Conservation (phyloP, 1,139 yeast species). For the Suhomyces anneliseae region DNA sequence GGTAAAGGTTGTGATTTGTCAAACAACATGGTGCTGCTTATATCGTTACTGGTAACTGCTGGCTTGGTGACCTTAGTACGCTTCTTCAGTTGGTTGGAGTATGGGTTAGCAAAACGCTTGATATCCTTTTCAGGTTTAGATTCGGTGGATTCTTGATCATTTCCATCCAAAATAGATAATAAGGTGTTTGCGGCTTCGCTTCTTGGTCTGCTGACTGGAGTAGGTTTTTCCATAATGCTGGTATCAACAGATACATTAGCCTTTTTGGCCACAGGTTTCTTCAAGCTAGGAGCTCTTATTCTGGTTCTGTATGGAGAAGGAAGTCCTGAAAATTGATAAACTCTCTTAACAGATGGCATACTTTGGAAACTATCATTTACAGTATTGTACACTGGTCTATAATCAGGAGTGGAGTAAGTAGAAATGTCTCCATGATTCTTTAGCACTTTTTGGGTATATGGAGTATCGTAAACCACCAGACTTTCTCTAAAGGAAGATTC, state of each 20-base stretch:
- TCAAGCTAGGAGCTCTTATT: slow-evolving; percentile 31
- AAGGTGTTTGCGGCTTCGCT: slow-evolving; percentile 70
- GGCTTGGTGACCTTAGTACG: slow-evolving; percentile 10
- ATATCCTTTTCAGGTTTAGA: slow-evolving; percentile 12
- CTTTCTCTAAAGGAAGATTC: slow-evolving; percentile 7
- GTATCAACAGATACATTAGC: not conserved
- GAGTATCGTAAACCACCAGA: slow-evolving; percentile 17
- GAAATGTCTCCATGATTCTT: slow-evolving; percentile 12
- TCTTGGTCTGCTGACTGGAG: slow-evolving; percentile 25
- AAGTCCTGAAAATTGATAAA: slow-evolving; percentile 61
- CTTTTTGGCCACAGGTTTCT: slow-evolving; percentile 3
- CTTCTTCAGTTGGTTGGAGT: slow-evolving; percentile 33
- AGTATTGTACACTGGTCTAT: slow-evolving; percentile 39
- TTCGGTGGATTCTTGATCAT: slow-evolving; percentile 3
- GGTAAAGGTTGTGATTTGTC: slow-evolving; percentile 34
- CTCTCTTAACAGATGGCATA: slow-evolving; percentile 45
- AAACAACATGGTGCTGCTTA: slow-evolving; percentile 37
- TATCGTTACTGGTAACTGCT: slow-evolving; percentile 36
- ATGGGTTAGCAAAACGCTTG: slow-evolving; percentile 53
- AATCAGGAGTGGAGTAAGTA: slow-evolving; percentile 37
- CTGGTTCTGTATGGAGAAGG: slow-evolving; percentile 68
- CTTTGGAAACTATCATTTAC: slow-evolving; percentile 29
- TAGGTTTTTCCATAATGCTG: not conserved
- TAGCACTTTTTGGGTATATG: slow-evolving; percentile 24
- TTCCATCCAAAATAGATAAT: slow-evolving; percentile 58